Base-by-base conservation (phyloP, 2,329 filamentous ascomycete genomes). In the Colletotrichum sp. region DNA sequence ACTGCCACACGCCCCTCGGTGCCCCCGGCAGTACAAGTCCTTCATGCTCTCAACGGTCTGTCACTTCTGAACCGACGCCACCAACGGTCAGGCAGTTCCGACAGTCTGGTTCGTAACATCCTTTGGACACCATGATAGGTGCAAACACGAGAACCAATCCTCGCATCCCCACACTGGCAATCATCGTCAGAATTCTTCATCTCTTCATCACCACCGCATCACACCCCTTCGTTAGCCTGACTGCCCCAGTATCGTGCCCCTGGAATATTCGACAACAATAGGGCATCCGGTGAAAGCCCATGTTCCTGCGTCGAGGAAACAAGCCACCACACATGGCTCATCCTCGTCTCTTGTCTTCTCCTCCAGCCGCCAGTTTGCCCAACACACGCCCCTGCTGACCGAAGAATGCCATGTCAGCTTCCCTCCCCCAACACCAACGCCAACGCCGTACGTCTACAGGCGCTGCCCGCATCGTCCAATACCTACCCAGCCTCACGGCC, bases 261-360 rank as follows among this genome's bases (percentile, higher is more conserved):
- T 57, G 8, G 13, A 32, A 59, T 18, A 18, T 18, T 65, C 44
- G 55, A 72, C 34, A 67, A 76, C 57, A 57, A 76, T 64, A 30
- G n/a, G 8, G 36, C 30, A 59, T 30, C 57, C 28, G 4, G 44
- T 21, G 16, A 26, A 34, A n/a, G 34, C 73, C 26, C 32, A 16
- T 32, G 55, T 76, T 68, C 69, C 69, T 76, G 71, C 67, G 26
- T 72, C 32, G 73, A 64, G 63, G 26, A 32, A 72, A 72, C 57
- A 72, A 72, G 55, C 21, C 24, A 34, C n/a, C 52, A 26, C 67
- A 13, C 44, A 71, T 34, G 49, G 18, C 34, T 30, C 49, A 15
- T 10, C n/a, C 32, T 21, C 21, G 6, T 30, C 36, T 16, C 21
- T 21, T 26, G 34, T 36, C 18, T 34, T 60, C 36, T 39, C 39